These are phyloP conservation scores for Eimeria falciformis DNA, from an alignment of 169 alveolate genomes.

Conservation along the genomic window DNA sequence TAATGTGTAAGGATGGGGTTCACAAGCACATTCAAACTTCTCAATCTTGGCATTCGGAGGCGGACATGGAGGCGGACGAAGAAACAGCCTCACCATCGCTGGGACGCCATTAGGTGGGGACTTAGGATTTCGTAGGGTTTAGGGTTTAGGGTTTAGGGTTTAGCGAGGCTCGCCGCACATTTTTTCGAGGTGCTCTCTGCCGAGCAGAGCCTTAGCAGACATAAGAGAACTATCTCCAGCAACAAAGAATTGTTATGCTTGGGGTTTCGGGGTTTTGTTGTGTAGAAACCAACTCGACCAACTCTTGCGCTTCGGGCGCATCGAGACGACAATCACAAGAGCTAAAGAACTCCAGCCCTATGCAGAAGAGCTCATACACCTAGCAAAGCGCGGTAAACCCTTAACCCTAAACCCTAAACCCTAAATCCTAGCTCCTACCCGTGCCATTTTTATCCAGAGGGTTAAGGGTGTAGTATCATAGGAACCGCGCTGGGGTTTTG, in stretches of 20 bases:
- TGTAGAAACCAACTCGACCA: constrained; percentile 84
- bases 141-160: constrained; percentile 20
- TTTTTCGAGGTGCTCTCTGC: too few relatives aligned
- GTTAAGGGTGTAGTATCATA: not conserved
- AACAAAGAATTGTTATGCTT: not conserved
- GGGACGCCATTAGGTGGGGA: constrained; percentile 87
- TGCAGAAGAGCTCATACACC: constrained; percentile 89
- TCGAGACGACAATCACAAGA: constrained; percentile 88
- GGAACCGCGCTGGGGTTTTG: too few relatives aligned
- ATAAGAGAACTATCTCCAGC: too few relatives aligned
- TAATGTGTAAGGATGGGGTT: constrained; percentile 30
- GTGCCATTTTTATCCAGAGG: not conserved
- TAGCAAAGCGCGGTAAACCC: constrained; percentile 86
- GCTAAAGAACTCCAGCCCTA: constrained; percentile 92
- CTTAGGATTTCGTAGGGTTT: constrained; percentile 21
- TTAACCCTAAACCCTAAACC: constrained; percentile 28
- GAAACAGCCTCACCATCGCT: constrained; percentile 89
- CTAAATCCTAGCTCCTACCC: constrained; percentile 5
- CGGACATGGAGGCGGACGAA: constrained; percentile 85
- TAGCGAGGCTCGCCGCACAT: not conserved
- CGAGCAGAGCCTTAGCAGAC: too few relatives aligned
- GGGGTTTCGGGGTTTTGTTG: not conserved
- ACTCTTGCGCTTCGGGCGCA: constrained; percentile 86
- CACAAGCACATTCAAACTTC: constrained; percentile 79
- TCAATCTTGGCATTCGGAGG: constrained; percentile 86